Evolutionary conservation across 106 monocot species (phyloP), one percentile per base, ranked within the genome.

Genomic region (Allium sativum): DNA sequence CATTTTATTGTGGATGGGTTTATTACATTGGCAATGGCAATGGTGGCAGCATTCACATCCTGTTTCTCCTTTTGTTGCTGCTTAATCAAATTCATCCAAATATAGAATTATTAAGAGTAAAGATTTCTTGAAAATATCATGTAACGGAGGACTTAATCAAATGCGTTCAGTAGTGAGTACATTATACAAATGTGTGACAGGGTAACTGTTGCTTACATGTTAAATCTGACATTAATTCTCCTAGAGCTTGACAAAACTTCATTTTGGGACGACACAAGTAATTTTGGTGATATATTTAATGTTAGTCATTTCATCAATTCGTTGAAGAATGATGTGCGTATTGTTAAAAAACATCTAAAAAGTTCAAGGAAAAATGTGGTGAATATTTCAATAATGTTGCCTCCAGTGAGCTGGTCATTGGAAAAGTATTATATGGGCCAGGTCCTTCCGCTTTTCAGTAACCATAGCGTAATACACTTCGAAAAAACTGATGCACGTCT

Each of bases 171-270:
- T n/a, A n/a, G n/a, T n/a, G n/a, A n/a, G n/a, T n/a, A n/a, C n/a
- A n/a, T n/a, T n/a, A n/a, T n/a, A n/a, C 74, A 96, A 91, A 96
- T 96, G 18, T 91, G 96, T 74, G 96, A 96, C 68, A 96, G 90
- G 96, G 84, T 91, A 57, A 73, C 91, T 60, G 65, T 96, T 56
- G 87, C 87, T 62, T 79, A 77, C 31, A 65, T 80, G 44, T 56
- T 96, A 46, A 96, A 96, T 55, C 78, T 91, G 15, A 91, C 96
- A 20, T 58, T 96, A 61, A 79, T 91, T 65, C 62, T 96, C 66
- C 96, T 91, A 11, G 91, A 91, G 52, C 96, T 96, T 68, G 96
- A 96, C 56, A 91, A 91, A 65, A 87, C 22, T 66, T 96, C 96
- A 61, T 96, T 96, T 70, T 96, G 96, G 96, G 90, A 90, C 53